Base-by-base conservation (phyloP, 768 basidiomycete genomes). In the Hypholoma sublateritium region DNA sequence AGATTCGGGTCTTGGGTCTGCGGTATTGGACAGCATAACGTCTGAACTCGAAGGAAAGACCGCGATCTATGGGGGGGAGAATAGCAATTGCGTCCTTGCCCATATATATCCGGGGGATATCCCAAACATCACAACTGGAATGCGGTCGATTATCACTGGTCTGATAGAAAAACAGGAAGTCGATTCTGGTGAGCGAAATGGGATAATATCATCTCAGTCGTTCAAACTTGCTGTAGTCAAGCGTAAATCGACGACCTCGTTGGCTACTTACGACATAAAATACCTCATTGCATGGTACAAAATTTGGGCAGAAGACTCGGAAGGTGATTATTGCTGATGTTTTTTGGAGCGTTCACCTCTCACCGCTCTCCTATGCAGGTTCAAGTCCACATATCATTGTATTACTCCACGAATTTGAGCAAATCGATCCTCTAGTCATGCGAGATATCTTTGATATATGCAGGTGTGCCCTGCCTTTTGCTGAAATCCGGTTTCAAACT, bases 371-470 rank as follows among this genome's bases (percentile, higher is more conserved):
- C 50, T 53, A 36, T 49, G 37, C 52, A n/a, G 47, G 24, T 51
- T 58, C 55, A 21, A 22, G 54, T 11, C 79, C 65, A 9, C 71
- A 77, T 36, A 77, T 92, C 3, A 76, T 86, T 21, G 73, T 88
- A 8, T 64, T 91, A 12, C 63, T 92, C 19, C 88, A 90, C 55
- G 86, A 89, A 55, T 90, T 93, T 60, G 90, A 92, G 63, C 82
- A 85, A 64, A 82, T 89, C 48, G 88, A 89, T 54, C 70, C 81
- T 0, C 53, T 60, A 1, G 77, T 91, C 2, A 68, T 92, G 47
- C 83, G 87, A 63, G 89, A 92, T 62, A 63, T 91, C 16, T 82
- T 91, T 41, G 79, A 87, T 52, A 85, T 91, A 35, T 88, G 81
- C 75, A 89, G 87, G 89, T 86, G 59, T 28, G 67, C 47, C 12